phyloP scores from a whole-genome alignment of 441 rosid genomes.

The Omphalea diandra region DNA sequence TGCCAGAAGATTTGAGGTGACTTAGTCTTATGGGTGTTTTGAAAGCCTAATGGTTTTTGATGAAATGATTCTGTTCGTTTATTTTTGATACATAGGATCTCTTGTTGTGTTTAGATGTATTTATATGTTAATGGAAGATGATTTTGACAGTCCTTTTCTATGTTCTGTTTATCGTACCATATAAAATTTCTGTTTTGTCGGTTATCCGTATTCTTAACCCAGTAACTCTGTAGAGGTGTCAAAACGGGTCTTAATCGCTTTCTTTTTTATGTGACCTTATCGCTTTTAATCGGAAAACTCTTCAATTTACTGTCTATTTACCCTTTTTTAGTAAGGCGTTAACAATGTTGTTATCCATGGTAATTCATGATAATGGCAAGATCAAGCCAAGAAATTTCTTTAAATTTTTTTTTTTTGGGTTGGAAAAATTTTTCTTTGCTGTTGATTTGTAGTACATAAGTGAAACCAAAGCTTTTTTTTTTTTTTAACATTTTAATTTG shows the following conservation, averaged over 20 bases:
- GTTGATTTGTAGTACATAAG: neutral
- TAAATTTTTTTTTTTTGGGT: too few species aligned
- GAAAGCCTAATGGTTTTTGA: neutral
- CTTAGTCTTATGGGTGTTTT: neutral
- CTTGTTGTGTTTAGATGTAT: neutral
- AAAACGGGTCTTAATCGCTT: slow-evolving; percentile 30
- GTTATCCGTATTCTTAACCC: slow-evolving; percentile 31
- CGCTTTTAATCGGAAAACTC: slow-evolving; percentile 1
- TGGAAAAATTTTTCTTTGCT: too few species aligned
- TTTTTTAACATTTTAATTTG: neutral
- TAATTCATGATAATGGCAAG: neutral
- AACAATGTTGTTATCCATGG: neutral
- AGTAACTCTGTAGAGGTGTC: slow-evolving; percentile 22
- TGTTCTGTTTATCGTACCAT: slow-evolving; percentile 8
- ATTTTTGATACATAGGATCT: slow-evolving; percentile 7
- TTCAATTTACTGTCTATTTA: neutral
- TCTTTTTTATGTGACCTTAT: slow-evolving; percentile 27
- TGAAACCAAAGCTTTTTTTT: too few species aligned
- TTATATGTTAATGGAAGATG: slow-evolving; percentile 11
- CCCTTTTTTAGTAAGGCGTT: neutral
- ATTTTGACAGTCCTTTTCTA: slow-evolving; percentile 34
- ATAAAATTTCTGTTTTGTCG: slow-evolving; percentile 30
- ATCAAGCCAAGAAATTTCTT: neutral
- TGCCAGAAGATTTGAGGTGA: neutral
- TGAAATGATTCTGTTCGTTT: neutral